Base-by-base conservation (phyloP, 495 filamentous ascomycete species). In the Mycothermus thermophilus region DNA sequence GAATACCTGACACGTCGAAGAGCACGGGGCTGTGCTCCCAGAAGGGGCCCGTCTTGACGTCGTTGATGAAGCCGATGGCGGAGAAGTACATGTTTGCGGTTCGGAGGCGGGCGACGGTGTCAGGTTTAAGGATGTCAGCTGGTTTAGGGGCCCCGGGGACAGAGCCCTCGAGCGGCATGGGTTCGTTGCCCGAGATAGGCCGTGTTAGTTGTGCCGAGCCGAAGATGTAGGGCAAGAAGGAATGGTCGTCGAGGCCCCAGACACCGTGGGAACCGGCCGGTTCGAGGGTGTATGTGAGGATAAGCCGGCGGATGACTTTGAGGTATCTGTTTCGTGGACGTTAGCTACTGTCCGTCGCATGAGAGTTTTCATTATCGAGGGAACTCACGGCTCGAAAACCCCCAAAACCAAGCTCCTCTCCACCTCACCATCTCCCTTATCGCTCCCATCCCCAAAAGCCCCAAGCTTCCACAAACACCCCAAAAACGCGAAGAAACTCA, bases 1-100 rank as follows among this genome's bases (percentile, higher is more conserved):
- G 73, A 37, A 99, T 75, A 12, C 90, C 90, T 4, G 80, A 88
- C 21, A 99, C 86, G 58, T 99, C 92, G 50, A 76, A 99, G 12
- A 99, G 66, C 50, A 93, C 87, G 2, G 85, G 92, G 38, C 83
- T 92, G 50, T 99, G 90, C 47, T 96, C 90, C 92, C 90, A 96
- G 57, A 99, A 99, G 1, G 92, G 90, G 0, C 90, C 90, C 35
- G 65, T 84, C 55, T 99, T 99, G 33, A 99, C 90, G 60, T 96
- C 92, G 53, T 94, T 80, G 50, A 99, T 95, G 60, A 99, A 99
- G 7, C 83, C 87, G 42, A 99, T 71, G n/a, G 90, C 92, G n/a
- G 77, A 79, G 64, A 95, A 99, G 56, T 99, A 99, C 65, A 99
- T 72, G 55, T 95, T 94, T 10, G 47, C 62, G 34, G 66, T 63